These are phyloP conservation scores for Xylaria flabelliformis DNA, from an alignment of 495 filamentous ascomycete genomes.

Conservation along the genomic window DNA sequence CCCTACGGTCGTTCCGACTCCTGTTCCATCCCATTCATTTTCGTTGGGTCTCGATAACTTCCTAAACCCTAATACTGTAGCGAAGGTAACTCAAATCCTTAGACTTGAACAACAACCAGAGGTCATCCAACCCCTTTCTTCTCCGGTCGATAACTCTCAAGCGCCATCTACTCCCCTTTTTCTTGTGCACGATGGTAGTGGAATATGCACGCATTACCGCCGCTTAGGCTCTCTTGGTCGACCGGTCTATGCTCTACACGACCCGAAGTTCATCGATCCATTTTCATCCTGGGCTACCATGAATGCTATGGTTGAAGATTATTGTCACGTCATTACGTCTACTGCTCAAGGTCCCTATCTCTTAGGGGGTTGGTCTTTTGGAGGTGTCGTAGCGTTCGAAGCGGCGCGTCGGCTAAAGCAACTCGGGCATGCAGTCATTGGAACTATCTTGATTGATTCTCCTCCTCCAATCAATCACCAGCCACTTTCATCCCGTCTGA, in stretches of 20 bases:
- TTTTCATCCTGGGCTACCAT: constrained; percentile 20
- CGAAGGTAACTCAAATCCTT: neutral
- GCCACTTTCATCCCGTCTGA: constrained; percentile 23
- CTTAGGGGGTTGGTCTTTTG: constrained; percentile 71
- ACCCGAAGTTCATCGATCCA: constrained; percentile 22
- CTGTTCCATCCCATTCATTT: neutral
- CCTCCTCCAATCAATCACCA: constrained; percentile 23
- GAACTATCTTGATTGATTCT: constrained; percentile 22
- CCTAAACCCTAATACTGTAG: neutral
- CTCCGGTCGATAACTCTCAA: neutral
- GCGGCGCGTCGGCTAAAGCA: constrained; percentile 63
- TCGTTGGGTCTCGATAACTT: neutral
- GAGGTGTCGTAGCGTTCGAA: constrained; percentile 76
- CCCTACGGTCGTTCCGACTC: neutral
- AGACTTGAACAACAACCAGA: neutral
- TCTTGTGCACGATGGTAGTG: constrained; percentile 23
- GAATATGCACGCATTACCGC: constrained; percentile 23
- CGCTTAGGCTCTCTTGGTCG: constrained; percentile 13
- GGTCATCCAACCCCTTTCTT: neutral
- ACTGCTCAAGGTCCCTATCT: constrained; percentile 55
- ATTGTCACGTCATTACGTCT: constrained; percentile 8
- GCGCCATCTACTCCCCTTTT: neutral
- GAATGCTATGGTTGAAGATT: constrained; percentile 19
- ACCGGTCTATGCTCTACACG: constrained; percentile 22
- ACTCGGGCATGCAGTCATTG: constrained; percentile 56